Conservation (phyloP, 106 monocot genomes). For the Amphibolis antarctica region DNA sequence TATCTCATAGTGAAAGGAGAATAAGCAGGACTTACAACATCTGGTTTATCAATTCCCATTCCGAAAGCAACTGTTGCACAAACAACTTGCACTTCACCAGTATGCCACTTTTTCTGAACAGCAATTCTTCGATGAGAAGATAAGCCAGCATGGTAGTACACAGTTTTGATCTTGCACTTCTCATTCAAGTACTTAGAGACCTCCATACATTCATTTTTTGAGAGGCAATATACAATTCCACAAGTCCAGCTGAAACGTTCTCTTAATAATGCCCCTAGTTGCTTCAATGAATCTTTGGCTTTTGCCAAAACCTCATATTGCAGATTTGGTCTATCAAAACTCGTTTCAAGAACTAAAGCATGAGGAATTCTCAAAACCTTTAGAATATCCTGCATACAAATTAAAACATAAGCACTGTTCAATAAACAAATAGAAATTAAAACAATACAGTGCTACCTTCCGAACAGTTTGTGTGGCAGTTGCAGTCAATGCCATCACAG, state of each 20-base stretch:
- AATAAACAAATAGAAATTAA: not conserved
- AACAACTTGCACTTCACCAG: slow-evolving; percentile 68
- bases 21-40: slow-evolving; percentile 55
- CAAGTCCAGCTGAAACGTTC: slow-evolving; percentile 59
- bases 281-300: slow-evolving; percentile 73
- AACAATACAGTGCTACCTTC: slow-evolving; percentile 31
- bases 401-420: not conserved
- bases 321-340: slow-evolving; percentile 88
- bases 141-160: slow-evolving; percentile 88
- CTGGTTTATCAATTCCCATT: slow-evolving; percentile 99
- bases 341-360: slow-evolving; percentile 64
- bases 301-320: slow-evolving; percentile 71
- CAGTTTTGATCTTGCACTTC: slow-evolving; percentile 69
- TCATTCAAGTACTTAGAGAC: slow-evolving; percentile 66
- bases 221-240: slow-evolving; percentile 93
- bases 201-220: slow-evolving; percentile 70
- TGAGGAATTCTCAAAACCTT: slow-evolving; percentile 57
- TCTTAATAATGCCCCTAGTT: slow-evolving; percentile 67
- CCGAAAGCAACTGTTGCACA: slow-evolving; percentile 99
- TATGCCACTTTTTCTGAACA: slow-evolving; percentile 84
- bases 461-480: slow-evolving; percentile 76
- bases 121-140: slow-evolving; percentile 54
- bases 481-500: slow-evolving; percentile 91
- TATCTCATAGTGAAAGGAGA: not conserved
- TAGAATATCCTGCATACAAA: slow-evolving; percentile 60